Evolutionary conservation across 306 rosid species (phyloP), one percentile per base, ranked within the genome.

Genomic region (Lathyrus tuberosus): DNA sequence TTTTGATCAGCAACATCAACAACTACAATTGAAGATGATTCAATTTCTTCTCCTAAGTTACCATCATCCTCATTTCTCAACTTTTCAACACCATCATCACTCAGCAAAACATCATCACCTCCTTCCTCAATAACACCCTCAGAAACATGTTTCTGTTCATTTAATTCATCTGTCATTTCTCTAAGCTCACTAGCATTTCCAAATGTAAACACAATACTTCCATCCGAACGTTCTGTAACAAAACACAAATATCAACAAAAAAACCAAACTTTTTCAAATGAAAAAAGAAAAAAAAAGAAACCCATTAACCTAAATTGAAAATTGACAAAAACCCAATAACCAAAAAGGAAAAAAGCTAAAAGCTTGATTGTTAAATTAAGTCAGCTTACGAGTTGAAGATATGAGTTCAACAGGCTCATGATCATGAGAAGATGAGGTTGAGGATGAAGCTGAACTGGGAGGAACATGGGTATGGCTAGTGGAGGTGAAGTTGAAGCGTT

Each of bases 171-270:
- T 31, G 33, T 9, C 43, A 57, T 70, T 49, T 83, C 59, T 40
- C 69, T 72, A 71, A 78, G 48, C 79, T 81, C 84, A 20, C 59
- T 77, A 18, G 82, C 66, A 70, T 46, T 67, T 38, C 77, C 90
- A 49, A 89, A 89, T 37, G 73, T 79, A 77, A 84, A 89, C 46
- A 89, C 0, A 61, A 86, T 20, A 73, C 86, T 89, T 4, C 96
- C 96, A 66, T 89, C 88, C 0, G 77, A 71, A 77, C 46, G 62
- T 76, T 62, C 96, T 89, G 87, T 74, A 7, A 37, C 37, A 70
- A 28, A 40, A 46, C 67, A 52, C 28, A 26, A 52, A 65, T 16
- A 5, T 15, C 38, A 17, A 69, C 16, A 14, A 57, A 11, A 12
- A 49, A 26, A n/a, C n/a, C n/a, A 14, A 28, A 31, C n/a, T n/a